A percentile compares a stretch with the other conserved stretches of the same genome.
phyloP scores from a whole-genome alignment of 257 asterid species.

The Salvia hispanica region DNA sequence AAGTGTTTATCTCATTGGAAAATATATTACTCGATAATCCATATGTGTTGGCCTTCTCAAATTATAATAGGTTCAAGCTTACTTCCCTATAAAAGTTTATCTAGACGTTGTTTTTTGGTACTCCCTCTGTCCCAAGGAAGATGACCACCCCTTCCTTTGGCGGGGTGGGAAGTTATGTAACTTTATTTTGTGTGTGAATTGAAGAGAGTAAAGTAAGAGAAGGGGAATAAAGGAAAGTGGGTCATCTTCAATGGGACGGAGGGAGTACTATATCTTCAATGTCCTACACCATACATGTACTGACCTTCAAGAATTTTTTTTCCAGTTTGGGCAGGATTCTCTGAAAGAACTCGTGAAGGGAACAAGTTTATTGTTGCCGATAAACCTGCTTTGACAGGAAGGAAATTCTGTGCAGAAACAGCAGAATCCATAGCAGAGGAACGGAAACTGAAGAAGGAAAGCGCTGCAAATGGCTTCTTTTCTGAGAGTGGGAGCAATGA shows the following conservation, averaged over 20 bases:
- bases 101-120: background rate
- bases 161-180: too few species aligned
- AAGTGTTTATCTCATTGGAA: background rate
- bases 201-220: too few species aligned
- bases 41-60: background rate
- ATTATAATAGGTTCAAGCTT: background rate
- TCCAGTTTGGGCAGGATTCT: constrained; percentile 96
- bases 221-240: too few species aligned
- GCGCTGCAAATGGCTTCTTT: constrained; percentile 58
- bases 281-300: background rate
- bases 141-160: too few species aligned
- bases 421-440: constrained; percentile 78
- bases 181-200: too few species aligned
- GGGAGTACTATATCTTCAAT: background rate
- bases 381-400: constrained; percentile 54
- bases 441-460: constrained; percentile 71
- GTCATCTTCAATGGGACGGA: too few species aligned
- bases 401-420: constrained; percentile 60
- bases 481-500: constrained; percentile 51
- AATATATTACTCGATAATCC: too few species aligned
- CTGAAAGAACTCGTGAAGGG: constrained; percentile 95
- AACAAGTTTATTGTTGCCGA: constrained; percentile 86
- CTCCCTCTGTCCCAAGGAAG: too few species aligned
- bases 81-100: background rate
- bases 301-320: background rate